phyloP scores from a whole-genome alignment of 345 rosid genomes.

The Physaria fendleri region DNA sequence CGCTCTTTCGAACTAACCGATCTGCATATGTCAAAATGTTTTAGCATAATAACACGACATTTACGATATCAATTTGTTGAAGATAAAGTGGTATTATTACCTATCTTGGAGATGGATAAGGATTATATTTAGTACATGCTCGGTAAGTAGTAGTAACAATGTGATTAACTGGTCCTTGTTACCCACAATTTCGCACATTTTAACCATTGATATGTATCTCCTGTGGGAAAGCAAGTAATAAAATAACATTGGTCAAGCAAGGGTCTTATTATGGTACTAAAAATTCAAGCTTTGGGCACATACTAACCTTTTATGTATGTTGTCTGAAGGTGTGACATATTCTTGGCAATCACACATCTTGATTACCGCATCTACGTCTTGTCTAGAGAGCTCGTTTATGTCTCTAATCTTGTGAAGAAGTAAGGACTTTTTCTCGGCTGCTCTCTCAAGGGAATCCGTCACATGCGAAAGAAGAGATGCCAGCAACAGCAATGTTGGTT shows the following conservation, averaged over 20 bases:
- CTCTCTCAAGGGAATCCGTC: slow-evolving; percentile 68
- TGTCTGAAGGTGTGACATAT: slow-evolving; percentile 56
- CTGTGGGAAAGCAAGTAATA: slow-evolving; percentile 34
- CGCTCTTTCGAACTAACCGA: slow-evolving; percentile 32
- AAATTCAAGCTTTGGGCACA: not conserved
- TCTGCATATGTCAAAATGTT: slow-evolving; percentile 38
- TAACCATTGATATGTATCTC: slow-evolving; percentile 91
- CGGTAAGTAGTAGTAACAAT: slow-evolving; percentile 66
- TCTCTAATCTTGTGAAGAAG: slow-evolving; percentile 82
- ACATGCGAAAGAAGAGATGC: slow-evolving; percentile 61
- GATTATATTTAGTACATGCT: slow-evolving; percentile 65
- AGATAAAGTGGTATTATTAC: slow-evolving; percentile 33
- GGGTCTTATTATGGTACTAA: not conserved
- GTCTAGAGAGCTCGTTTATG: slow-evolving; percentile 89
- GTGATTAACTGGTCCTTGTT: slow-evolving; percentile 66
- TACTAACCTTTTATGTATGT: slow-evolving; percentile 68
- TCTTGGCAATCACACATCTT: slow-evolving; percentile 57
- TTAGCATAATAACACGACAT: not conserved
- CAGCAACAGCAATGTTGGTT: slow-evolving; percentile 58
- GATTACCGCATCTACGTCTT: slow-evolving; percentile 89
- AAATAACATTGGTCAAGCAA: slow-evolving; percentile 3
- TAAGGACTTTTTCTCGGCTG: slow-evolving; percentile 78
- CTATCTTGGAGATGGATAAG: slow-evolving; percentile 80
- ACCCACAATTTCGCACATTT: slow-evolving; percentile 84
- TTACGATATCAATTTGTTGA: not conserved